Evolutionary conservation across 768 basidiomycete species (phyloP).

Genomic region (Jaapia argillacea): DNA sequence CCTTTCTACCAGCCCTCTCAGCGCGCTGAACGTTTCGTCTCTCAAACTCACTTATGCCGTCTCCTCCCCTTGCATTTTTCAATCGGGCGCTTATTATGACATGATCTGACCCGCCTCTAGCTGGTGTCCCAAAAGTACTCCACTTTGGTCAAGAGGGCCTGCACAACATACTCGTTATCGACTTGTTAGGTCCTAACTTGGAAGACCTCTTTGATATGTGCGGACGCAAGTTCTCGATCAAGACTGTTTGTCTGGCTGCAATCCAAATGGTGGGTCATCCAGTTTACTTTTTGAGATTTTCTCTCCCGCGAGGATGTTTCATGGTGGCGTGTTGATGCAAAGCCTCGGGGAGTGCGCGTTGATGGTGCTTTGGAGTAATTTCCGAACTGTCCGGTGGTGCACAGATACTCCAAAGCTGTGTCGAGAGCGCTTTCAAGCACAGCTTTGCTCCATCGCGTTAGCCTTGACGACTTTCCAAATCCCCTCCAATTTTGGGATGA

Average conservation of each 20-base stretch:
- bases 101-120: conserved; percentile 29
- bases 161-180: conserved; percentile 92
- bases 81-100: not conserved
- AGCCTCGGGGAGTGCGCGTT: not conserved
- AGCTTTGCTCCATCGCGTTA: too few relatives aligned
- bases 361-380: not conserved
- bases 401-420: too few relatives aligned
- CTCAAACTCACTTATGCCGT: too few relatives aligned
- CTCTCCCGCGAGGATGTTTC: not conserved
- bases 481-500: too few relatives aligned
- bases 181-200: conserved; percentile 92
- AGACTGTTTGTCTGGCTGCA: conserved; percentile 98
- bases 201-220: conserved; percentile 99
- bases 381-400: too few relatives aligned
- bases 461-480: too few relatives aligned
- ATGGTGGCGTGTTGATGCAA: not conserved
- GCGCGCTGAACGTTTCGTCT: conserved; percentile 2
- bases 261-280: conserved; percentile 84
- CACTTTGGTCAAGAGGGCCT: conserved; percentile 98
- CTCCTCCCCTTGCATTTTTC: not conserved
- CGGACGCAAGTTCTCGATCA: conserved; percentile 92
- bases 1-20: conserved; percentile 1
- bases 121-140: conserved; percentile 95
- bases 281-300: not conserved
- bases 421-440: too few relatives aligned